These are phyloP conservation scores for Piper longum DNA, from an alignment of 164 flowering plant species.

Conservation along the genomic window DNA sequence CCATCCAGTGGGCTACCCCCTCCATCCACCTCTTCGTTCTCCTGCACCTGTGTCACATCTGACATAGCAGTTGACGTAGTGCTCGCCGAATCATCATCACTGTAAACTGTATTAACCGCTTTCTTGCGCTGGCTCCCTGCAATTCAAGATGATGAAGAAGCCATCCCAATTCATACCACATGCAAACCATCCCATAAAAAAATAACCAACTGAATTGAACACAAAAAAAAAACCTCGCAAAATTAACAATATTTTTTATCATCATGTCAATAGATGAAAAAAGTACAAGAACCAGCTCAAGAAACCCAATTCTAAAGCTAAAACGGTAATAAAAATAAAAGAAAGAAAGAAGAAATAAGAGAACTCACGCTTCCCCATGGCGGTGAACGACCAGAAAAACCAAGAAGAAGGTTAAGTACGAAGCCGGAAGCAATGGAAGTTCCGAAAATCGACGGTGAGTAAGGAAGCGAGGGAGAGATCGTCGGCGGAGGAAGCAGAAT, in stretches of 20 bases:
- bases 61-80: conserved; percentile 49
- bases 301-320: too few relatives aligned
- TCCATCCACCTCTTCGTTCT: conserved; percentile 35
- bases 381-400: too few relatives aligned
- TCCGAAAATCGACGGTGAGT: neutral
- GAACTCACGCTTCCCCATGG: neutral
- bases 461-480: neutral
- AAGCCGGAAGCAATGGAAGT: neutral
- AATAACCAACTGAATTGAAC: too few relatives aligned
- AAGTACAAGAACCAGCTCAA: too few relatives aligned
- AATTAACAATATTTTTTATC: too few relatives aligned
- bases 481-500: too few relatives aligned
- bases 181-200: too few relatives aligned
- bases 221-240: too few relatives aligned
- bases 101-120: conserved; percentile 33
- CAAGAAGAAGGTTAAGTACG: neutral
- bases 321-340: too few relatives aligned
- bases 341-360: neutral
- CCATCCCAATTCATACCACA: too few relatives aligned
- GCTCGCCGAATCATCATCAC: conserved; percentile 61
- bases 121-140: conserved; percentile 60
- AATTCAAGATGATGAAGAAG: neutral
- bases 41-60: conserved; percentile 26
- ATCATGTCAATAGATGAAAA: too few relatives aligned
- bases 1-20: conserved; percentile 38